phyloP scores from a whole-genome alignment of 2,329 filamentous ascomycete genomes.

The Verticillium longisporum region DNA sequence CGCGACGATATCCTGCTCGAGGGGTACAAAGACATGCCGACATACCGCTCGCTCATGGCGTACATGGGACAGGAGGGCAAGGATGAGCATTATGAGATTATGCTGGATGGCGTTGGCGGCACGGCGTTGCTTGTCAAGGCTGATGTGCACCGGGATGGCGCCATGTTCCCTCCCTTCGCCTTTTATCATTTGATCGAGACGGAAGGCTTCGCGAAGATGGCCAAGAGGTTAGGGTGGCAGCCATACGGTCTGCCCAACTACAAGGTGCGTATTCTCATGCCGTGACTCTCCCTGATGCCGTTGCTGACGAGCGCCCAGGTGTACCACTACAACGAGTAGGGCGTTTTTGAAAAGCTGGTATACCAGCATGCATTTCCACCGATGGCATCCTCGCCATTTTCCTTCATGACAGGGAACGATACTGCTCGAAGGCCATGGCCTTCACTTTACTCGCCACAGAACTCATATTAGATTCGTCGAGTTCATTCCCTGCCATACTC shows the following conservation, averaged over 20 bases:
- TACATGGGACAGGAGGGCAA: conserved; percentile 59
- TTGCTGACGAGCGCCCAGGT: conserved; percentile 44
- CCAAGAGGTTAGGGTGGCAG: conserved; percentile 76
- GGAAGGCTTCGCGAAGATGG: conserved; percentile 98
- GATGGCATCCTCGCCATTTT: neutral
- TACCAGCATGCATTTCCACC: neutral
- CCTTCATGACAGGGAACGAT: neutral
- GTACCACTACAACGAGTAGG: conserved; percentile 83
- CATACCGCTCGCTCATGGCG: conserved; percentile 87
- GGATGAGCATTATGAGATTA: conserved; percentile 56
- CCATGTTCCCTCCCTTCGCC: conserved; percentile 95
- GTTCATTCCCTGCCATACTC: neutral
- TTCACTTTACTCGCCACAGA: neutral
- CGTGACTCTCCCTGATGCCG: neutral
- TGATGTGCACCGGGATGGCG: conserved; percentile 92
- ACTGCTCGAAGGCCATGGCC: neutral
- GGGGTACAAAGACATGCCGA: conserved; percentile 88
- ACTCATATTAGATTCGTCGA: neutral
- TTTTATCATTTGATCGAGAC: conserved; percentile 98
- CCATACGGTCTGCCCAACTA: conserved; percentile 92
- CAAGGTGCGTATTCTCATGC: conserved; percentile 52
- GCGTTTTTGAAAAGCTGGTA: neutral
- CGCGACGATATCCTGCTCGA: conserved; percentile 90
- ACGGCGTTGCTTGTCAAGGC: conserved; percentile 91
- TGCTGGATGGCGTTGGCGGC: conserved; percentile 88